A percentile compares a stretch with the other conserved stretches of the same genome.
Evolutionary conservation across 169 alveolate species (phyloP).

Genomic region (Eimeria zaria): DNA sequence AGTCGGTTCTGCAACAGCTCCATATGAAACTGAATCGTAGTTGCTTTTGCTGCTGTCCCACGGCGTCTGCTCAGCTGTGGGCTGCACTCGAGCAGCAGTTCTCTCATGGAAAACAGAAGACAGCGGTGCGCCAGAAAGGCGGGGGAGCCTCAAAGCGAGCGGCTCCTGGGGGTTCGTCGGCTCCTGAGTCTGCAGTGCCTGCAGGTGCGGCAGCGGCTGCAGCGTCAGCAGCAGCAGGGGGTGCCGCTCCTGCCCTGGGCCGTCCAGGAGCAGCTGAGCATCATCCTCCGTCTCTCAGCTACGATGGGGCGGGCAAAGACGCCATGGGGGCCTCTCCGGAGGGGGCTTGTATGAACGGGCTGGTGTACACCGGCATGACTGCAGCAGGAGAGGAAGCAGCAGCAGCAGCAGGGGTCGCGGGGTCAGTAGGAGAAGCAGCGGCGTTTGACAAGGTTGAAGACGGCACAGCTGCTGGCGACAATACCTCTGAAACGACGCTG

Average conservation of each 20-base stretch:
- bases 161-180: constrained; percentile 11
- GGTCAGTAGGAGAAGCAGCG: constrained; percentile 1
- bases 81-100: constrained; percentile 69
- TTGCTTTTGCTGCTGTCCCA: neutral
- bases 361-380: neutral
- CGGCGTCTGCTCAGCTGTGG: constrained; percentile 37
- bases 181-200: constrained; percentile 1
- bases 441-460: neutral
- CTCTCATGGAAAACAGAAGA: constrained; percentile 61
- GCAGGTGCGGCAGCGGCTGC: constrained; percentile 20
- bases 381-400: constrained; percentile 6
- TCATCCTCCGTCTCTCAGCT: constrained; percentile 8
- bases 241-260: neutral
- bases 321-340: constrained; percentile 42
- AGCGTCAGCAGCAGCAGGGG: constrained; percentile 31
- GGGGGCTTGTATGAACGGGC: neutral
- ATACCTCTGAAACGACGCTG: neutral
- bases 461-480: neutral
- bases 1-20: neutral
- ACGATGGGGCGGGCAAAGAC: neutral
- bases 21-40: neutral
- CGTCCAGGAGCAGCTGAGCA: constrained; percentile 33
- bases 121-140: constrained; percentile 32
- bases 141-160: constrained; percentile 50
- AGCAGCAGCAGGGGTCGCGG: neutral